Conservation (phyloP, 2,329 filamentous ascomycete species). For the Furcasterigmium furcatum region DNA sequence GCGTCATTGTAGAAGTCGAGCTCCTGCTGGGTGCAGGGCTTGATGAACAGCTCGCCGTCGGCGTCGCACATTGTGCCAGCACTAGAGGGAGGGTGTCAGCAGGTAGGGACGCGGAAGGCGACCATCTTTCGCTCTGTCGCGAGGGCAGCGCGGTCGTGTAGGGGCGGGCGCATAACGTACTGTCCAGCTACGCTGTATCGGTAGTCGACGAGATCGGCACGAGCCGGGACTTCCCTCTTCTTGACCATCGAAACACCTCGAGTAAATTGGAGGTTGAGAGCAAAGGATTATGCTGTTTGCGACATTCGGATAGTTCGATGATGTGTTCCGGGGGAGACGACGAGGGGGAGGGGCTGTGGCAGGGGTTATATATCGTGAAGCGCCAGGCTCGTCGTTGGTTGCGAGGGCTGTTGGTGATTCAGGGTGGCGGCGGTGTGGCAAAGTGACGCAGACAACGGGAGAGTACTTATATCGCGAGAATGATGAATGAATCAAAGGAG, state of each 20-base stretch:
- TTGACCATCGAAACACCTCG: constrained; percentile 1
- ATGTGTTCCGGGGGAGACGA: too few species aligned
- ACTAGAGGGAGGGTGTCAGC: constrained; percentile 41
- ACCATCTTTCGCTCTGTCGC: too few species aligned
- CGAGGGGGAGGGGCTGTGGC: too few species aligned
- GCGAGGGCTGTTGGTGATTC: too few species aligned
- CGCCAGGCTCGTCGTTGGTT: too few species aligned
- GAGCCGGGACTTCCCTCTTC: constrained; percentile 43
- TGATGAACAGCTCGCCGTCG: constrained; percentile 84
- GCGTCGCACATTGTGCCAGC: constrained; percentile 86
- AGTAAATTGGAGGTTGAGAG: neutral
- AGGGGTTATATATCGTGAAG: too few species aligned
- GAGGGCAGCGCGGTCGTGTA: too few species aligned
- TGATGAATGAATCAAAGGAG: too few species aligned
- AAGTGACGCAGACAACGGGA: too few species aligned
- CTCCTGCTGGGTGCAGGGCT: constrained; percentile 85
- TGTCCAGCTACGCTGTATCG: constrained; percentile 79
- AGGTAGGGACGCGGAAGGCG: neutral
- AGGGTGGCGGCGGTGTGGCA: too few species aligned
- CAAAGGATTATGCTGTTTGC: neutral
- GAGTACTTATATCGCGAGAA: too few species aligned
- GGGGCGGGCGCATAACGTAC: constrained; percentile 49
- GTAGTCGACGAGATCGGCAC: constrained; percentile 64
- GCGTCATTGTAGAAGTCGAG: constrained; percentile 86
- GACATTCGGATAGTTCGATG: too few species aligned